These are phyloP conservation scores for Sorghum bicolor DNA, from an alignment of 176 grass and related monocot genomes.

Conservation along the genomic window Sorghum_bicolor_NCBIv3 NC_012873.2:60784001-60784500, in stretches of 20 bases:
- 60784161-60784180: slow-evolving; percentile 60
- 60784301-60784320: background rate
- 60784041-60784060: background rate
- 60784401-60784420: background rate
- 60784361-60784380: too few relatives aligned
- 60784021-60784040: slow-evolving; percentile 77
- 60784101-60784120: background rate
- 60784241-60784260: slow-evolving; percentile 98
- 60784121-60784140: background rate
- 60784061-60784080: background rate
- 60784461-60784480: background rate
- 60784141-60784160: background rate
- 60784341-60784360: background rate
- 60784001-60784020: slow-evolving; percentile 81
- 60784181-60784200: slow-evolving; percentile 97
- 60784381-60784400: background rate
- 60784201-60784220: slow-evolving; percentile 96
- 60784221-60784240: slow-evolving; percentile 92
- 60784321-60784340: background rate
- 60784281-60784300: background rate
- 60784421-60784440: background rate
- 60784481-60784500: background rate
- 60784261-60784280: background rate
- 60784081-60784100: background rate
- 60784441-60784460: background rate